Evolutionary conservation across 306 rosid genomes (phyloP).

Genomic region (Medicago truncatula): DNA sequence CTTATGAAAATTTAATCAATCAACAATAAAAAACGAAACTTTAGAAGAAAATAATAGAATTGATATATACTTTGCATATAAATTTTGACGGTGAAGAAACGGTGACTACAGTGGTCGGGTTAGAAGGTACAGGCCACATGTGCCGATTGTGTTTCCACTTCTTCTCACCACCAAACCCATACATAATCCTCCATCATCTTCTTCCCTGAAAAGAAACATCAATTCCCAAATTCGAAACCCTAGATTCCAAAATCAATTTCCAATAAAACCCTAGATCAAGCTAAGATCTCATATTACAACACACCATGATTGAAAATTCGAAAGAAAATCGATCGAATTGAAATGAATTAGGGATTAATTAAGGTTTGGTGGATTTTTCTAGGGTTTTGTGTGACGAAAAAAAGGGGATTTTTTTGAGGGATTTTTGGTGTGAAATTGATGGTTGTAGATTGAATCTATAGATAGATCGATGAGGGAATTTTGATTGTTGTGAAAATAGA

Average conservation of each 20-base stretch:
- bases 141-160: slow-evolving; percentile 88
- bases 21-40: not conserved
- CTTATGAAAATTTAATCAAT: not conserved
- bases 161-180: slow-evolving; percentile 87
- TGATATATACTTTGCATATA: slow-evolving; percentile 63
- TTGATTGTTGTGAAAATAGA: slow-evolving; percentile 47
- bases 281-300: slow-evolving; percentile 56
- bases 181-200: slow-evolving; percentile 85
- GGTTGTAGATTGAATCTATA: slow-evolving; percentile 25
- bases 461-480: slow-evolving; percentile 47
- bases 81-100: slow-evolving; percentile 66
- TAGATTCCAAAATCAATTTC: slow-evolving; percentile 27
- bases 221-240: slow-evolving; percentile 64
- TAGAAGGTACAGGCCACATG: slow-evolving; percentile 97
- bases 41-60: not conserved
- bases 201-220: slow-evolving; percentile 78
- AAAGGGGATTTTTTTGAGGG: not conserved
- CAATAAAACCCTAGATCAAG: slow-evolving; percentile 67
- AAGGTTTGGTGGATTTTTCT: not conserved
- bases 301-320: not conserved
- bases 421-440: slow-evolving; percentile 10
- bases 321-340: slow-evolving; percentile 5
- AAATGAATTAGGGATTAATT: not conserved
- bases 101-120: slow-evolving; percentile 84
- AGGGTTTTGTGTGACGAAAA: slow-evolving; percentile 63